phyloP scores from a whole-genome alignment of 1,284 basidiomycete species.

The Microbotryum silenes-acaulis region DNA sequence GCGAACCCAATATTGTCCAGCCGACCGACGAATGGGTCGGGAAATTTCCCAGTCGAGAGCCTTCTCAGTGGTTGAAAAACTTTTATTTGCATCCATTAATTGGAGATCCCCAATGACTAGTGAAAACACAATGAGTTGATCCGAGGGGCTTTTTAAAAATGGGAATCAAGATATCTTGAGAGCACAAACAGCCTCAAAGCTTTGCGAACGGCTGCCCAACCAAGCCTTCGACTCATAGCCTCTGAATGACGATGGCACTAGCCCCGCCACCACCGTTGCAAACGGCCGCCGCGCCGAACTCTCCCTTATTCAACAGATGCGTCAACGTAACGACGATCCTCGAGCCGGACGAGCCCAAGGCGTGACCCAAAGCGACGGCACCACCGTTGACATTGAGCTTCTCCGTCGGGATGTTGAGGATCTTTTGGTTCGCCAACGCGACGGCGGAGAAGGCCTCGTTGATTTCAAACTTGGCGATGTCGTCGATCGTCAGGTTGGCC shows the following conservation, averaged over 20 bases:
- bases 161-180: too few relatives aligned
- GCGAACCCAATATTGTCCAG: too few relatives aligned
- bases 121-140: too few relatives aligned
- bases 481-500: constrained; percentile 72
- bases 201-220: too few relatives aligned
- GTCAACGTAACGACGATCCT: constrained; percentile 91
- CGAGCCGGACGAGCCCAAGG: constrained; percentile 90
- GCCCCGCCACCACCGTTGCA: constrained; percentile 91
- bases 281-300: constrained; percentile 94
- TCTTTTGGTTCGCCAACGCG: constrained; percentile 42
- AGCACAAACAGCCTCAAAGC: too few relatives aligned
- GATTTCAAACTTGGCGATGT: constrained; percentile 90
- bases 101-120: too few relatives aligned
- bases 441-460: constrained; percentile 57
- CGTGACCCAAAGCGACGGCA: constrained; percentile 39
- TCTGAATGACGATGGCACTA: constrained; percentile 81
- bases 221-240: constrained; percentile 47
- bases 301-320: constrained; percentile 84
- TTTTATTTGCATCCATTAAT: too few relatives aligned
- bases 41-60: too few relatives aligned
- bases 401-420: constrained; percentile 52
- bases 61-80: too few relatives aligned
- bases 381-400: constrained; percentile 91
- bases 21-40: too few relatives aligned
- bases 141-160: too few relatives aligned